These are phyloP conservation scores for Leptographium lundbergii DNA, from an alignment of 2,329 filamentous ascomycete species.

Conservation along the genomic window DNA sequence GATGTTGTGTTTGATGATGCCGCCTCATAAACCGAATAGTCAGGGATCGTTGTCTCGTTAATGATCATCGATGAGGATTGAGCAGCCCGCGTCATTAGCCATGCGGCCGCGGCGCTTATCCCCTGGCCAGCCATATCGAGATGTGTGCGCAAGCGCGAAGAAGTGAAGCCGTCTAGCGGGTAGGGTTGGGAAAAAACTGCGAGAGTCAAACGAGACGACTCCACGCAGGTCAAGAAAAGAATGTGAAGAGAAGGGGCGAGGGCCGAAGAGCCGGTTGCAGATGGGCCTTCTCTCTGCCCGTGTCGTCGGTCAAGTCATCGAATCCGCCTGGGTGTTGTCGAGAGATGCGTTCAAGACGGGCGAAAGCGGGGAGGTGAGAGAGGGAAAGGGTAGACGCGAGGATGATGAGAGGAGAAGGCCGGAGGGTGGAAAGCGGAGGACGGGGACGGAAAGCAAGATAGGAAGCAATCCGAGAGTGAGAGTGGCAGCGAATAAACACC, in stretches of 20 bases:
- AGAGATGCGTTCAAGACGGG: conserved; percentile 16
- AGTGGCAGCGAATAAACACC: not conserved
- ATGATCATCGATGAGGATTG: conserved; percentile 6
- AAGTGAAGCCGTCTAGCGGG: not conserved
- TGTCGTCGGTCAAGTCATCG: conserved; percentile 32
- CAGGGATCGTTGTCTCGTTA: too few species aligned
- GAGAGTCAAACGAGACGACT: not conserved
- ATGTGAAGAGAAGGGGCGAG: not conserved
- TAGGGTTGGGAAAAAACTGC: not conserved
- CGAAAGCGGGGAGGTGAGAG: conserved; percentile 9
- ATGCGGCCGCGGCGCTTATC: conserved; percentile 13
- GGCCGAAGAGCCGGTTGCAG: conserved; percentile 15
- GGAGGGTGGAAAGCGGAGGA: not conserved
- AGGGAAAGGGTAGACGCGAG: conserved; percentile 11
- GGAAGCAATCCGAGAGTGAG: not conserved
- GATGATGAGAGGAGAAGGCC: not conserved
- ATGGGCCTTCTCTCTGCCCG: conserved; percentile 16
- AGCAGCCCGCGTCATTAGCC: conserved; percentile 20
- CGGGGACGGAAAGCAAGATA: conserved; percentile 14
- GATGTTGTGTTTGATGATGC: conserved; percentile 27
- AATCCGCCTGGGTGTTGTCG: conserved; percentile 20
- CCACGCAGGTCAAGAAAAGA: not conserved
- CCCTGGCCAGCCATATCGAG: conserved; percentile 10
- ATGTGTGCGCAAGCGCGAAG: not conserved
- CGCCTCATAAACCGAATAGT: conserved; percentile 11